A percentile compares a stretch with the other conserved stretches of the same genome.
phyloP scores from a whole-genome alignment of 352 stramenopile species.

The Phytophthora ramorum region DNA sequence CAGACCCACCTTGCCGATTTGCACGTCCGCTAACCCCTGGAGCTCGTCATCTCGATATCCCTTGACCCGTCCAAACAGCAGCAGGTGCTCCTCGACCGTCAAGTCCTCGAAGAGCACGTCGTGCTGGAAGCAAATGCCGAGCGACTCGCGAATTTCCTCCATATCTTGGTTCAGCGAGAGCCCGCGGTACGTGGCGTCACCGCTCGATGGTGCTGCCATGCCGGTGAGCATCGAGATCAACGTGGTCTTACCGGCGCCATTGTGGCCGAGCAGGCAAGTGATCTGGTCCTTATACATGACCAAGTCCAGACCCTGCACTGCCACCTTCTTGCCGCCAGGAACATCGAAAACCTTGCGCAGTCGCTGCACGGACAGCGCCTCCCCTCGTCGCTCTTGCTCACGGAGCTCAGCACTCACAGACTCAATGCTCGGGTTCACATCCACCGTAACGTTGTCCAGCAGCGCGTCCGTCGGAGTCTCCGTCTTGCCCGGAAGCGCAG shows the following conservation, averaged over 20 bases:
- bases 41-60: conserved; percentile 45
- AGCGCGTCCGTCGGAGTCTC: conserved; percentile 36
- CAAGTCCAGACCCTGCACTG: conserved; percentile 88
- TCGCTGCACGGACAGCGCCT: conserved; percentile 59
- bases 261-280: conserved; percentile 80
- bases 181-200: conserved; percentile 68
- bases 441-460: conserved; percentile 36
- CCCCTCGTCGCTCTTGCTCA: conserved; percentile 55
- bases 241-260: conserved; percentile 82
- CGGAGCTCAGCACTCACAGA: conserved; percentile 44
- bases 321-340: conserved; percentile 81
- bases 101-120: conserved; percentile 79
- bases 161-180: conserved; percentile 79
- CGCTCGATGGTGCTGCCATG: conserved; percentile 52
- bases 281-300: conserved; percentile 80
- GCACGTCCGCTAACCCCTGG: conserved; percentile 21
- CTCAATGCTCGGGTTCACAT: conserved; percentile 61
- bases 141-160: conserved; percentile 60
- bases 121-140: conserved; percentile 85
- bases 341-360: conserved; percentile 85
- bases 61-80: conserved; percentile 72
- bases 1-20: conserved; percentile 62
- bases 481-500: neutral
- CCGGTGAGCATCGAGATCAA: conserved; percentile 82
- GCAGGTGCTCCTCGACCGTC: conserved; percentile 70